Evolutionary conservation across 108 stramenopile genomes (phyloP).

Genomic region (Stephanodiscus triporus): DNA sequence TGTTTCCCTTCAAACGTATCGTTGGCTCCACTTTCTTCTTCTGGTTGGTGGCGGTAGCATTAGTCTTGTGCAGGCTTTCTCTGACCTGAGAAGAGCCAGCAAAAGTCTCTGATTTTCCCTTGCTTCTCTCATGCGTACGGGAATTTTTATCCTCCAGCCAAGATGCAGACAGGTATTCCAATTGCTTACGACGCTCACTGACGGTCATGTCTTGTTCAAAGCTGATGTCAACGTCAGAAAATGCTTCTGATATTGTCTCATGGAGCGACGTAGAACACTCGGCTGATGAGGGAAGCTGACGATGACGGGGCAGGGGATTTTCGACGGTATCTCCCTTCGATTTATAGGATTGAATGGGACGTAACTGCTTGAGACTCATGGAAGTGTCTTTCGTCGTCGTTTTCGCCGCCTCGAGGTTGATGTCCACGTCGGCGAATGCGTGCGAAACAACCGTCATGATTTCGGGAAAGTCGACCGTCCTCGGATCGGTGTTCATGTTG

Average conservation of each 20-base stretch:
- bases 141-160: conserved; percentile 10
- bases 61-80: background rate
- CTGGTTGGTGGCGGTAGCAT: conserved; percentile 4
- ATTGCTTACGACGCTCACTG: conserved; percentile 37
- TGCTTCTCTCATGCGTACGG: background rate
- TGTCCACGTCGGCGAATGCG: conserved; percentile 48
- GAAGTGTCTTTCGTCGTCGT: background rate
- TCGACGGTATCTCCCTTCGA: background rate
- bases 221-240: conserved; percentile 39
- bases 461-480: conserved; percentile 11
- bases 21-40: conserved; percentile 35
- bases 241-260: conserved; percentile 30
- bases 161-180: conserved; percentile 25
- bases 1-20: conserved; percentile 41
- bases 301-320: background rate
- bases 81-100: background rate
- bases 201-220: conserved; percentile 34
- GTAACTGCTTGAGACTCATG: background rate
- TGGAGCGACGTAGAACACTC: background rate
- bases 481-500: conserved; percentile 17
- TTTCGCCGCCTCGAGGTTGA: conserved; percentile 27
- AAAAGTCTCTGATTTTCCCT: background rate
- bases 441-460: conserved; percentile 25
- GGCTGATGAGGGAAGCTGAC: background rate
- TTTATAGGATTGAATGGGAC: background rate